Conservation (phyloP, 331 rosid genomes). For the Cydonia oblonga region DNA sequence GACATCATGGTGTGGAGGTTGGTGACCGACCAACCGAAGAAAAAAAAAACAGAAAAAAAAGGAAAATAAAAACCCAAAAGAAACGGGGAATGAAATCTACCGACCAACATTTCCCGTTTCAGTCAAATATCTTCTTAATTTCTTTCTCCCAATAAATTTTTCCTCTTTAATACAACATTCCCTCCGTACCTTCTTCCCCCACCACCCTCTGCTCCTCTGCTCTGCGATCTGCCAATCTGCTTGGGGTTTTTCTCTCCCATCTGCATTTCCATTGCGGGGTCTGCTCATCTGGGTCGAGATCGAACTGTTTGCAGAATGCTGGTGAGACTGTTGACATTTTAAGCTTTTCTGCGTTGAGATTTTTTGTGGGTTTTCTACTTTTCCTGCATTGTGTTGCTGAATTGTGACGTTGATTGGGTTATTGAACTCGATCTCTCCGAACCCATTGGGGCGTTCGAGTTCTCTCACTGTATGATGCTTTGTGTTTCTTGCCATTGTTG, state of each 20-base stretch:
- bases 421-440: slow-evolving; percentile 21
- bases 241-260: not conserved
- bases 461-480: not conserved
- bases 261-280: not conserved
- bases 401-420: slow-evolving; percentile 17
- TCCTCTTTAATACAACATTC: not conserved
- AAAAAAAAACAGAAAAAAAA: not conserved
- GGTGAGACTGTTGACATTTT: slow-evolving; percentile 18
- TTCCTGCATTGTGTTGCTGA: slow-evolving; percentile 20
- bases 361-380: slow-evolving; percentile 9
- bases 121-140: not conserved
- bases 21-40: not conserved
- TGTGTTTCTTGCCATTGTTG: slow-evolving; percentile 2
- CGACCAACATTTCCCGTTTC: not conserved
- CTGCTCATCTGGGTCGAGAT: not conserved
- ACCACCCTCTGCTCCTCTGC: not conserved
- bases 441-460: slow-evolving; percentile 15
- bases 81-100: slow-evolving; percentile 2
- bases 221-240: not conserved
- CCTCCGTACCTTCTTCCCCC: not conserved
- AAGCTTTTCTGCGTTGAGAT: slow-evolving; percentile 7
- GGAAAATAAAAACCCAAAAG: not conserved
- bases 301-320: slow-evolving; percentile 22
- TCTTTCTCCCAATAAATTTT: not conserved
- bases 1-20: not conserved